These are phyloP conservation scores for Hypomyces perniciosus DNA, from an alignment of 2,329 filamentous ascomycete species.

Conservation along the genomic window DNA sequence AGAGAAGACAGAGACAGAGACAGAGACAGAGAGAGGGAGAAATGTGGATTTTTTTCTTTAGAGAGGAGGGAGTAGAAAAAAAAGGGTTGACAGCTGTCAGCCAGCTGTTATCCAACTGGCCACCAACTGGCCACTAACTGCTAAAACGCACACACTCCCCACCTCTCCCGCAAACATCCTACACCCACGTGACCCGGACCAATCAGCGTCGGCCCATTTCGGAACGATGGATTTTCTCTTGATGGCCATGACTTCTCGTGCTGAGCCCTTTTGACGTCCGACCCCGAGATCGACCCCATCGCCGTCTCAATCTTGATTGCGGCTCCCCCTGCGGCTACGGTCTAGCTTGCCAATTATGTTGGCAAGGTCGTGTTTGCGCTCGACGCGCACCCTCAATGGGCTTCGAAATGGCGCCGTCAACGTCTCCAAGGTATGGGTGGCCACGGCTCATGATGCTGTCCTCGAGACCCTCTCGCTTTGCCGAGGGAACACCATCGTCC, in stretches of 20 bases:
- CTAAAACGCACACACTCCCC: background rate
- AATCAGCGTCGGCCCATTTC: conserved; percentile 40
- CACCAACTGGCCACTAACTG: background rate
- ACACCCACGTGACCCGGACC: conserved; percentile 31
- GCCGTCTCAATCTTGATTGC: conserved; percentile 31
- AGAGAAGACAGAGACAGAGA: background rate
- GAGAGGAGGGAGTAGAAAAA: background rate
- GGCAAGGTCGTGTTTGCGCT: conserved; percentile 85
- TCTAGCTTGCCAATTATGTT: conserved; percentile 66
- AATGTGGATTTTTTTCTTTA: background rate
- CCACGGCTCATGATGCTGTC: conserved; percentile 23
- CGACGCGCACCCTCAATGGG: conserved; percentile 77
- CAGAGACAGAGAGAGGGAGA: background rate
- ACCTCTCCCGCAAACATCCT: conserved; percentile 9
- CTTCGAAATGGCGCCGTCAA: conserved; percentile 67
- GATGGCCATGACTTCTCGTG: conserved; percentile 31
- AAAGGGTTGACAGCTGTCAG: background rate
- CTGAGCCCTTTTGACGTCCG: conserved; percentile 34
- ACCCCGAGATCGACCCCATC: conserved; percentile 34
- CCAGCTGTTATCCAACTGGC: background rate
- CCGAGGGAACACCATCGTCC: conserved; percentile 29
- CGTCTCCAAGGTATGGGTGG: conserved; percentile 63
- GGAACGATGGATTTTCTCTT: conserved; percentile 39
- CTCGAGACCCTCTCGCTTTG: conserved; percentile 25
- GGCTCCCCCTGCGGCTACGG: conserved; percentile 31